These are phyloP conservation scores for Pisolithus microcarpus DNA, from an alignment of 768 basidiomycete genomes.

Conservation along the genomic window DNA sequence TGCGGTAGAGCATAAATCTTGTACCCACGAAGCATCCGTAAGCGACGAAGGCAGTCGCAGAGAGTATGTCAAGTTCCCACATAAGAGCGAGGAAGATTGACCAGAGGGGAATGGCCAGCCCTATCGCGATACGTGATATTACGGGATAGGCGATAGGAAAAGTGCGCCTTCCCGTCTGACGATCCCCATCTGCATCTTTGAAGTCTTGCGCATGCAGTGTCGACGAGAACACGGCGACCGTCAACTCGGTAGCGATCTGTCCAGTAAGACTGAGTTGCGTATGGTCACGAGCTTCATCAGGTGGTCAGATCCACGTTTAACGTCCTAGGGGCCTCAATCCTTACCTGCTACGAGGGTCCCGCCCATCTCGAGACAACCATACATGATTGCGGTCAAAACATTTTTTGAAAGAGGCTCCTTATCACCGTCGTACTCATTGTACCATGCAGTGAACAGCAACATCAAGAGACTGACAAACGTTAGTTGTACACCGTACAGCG, in stretches of 20 bases:
- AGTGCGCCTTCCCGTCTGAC: conserved; percentile 31
- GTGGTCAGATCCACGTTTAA: not conserved
- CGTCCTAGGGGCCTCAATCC: not conserved
- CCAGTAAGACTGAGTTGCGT: conserved; percentile 22
- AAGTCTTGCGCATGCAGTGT: conserved; percentile 47
- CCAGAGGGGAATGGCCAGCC: conserved; percentile 33
- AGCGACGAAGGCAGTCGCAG: conserved; percentile 20
- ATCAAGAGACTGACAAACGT: conserved; percentile 29
- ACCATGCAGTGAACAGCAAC: conserved; percentile 27
- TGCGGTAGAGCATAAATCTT: conserved; percentile 25
- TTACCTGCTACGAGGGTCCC: conserved; percentile 33
- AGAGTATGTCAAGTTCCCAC: conserved; percentile 31
- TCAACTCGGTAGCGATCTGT: conserved; percentile 28
- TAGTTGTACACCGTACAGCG: conserved; percentile 24
- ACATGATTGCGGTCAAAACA: conserved; percentile 32
- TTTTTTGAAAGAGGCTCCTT: conserved; percentile 35
- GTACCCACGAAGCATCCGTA: conserved; percentile 30
- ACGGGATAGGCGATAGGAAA: conserved; percentile 40
- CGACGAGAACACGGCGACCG: conserved; percentile 34
- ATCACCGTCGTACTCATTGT: conserved; percentile 34
- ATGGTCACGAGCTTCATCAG: conserved; percentile 15
- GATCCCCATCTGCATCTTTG: conserved; percentile 39
- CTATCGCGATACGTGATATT: conserved; percentile 27
- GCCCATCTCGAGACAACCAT: conserved; percentile 32
- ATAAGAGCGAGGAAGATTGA: conserved; percentile 25